Percentiles rank a stretch among this genome's conserved stretches.
phyloP scores from a whole-genome alignment of 2,329 filamentous ascomycete species.

The Aspergillus japonicus region DNA sequence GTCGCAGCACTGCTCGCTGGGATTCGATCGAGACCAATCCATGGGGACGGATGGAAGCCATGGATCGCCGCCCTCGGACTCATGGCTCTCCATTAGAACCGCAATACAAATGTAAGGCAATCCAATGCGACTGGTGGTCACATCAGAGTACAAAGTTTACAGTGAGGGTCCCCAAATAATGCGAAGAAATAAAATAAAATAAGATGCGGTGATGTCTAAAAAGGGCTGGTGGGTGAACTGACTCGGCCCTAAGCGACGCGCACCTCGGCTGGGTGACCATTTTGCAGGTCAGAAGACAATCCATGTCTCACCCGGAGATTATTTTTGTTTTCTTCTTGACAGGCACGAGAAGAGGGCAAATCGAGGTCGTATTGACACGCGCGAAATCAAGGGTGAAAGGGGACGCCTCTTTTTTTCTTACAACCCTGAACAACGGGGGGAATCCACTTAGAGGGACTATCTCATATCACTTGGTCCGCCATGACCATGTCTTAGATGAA shows the following conservation, averaged over 20 bases:
- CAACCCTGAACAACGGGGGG: neutral
- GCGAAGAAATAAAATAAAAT: no score
- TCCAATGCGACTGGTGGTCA: neutral
- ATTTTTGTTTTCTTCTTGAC: neutral
- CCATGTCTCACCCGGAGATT: constrained; percentile 6
- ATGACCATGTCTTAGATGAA: neutral
- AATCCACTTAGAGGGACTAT: neutral
- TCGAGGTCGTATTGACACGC: neutral
- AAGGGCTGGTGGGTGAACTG: neutral
- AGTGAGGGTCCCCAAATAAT: neutral
- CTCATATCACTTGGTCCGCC: neutral
- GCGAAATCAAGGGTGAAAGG: neutral
- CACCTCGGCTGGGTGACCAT: neutral
- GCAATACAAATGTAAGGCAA: neutral
- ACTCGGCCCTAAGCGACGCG: neutral
- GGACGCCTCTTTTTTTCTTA: neutral
- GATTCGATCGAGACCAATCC: constrained; percentile 2
- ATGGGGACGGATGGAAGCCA: neutral
- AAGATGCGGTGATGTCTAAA: neutral
- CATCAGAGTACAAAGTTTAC: neutral
- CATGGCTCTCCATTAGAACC: neutral
- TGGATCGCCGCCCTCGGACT: constrained; percentile 1
- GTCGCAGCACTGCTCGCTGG: constrained; percentile 11
- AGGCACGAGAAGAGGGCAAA: neutral
- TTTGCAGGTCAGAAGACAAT: constrained; percentile 6